Conservation (phyloP, 441 rosid species). For the Jatropha podagrica region DNA sequence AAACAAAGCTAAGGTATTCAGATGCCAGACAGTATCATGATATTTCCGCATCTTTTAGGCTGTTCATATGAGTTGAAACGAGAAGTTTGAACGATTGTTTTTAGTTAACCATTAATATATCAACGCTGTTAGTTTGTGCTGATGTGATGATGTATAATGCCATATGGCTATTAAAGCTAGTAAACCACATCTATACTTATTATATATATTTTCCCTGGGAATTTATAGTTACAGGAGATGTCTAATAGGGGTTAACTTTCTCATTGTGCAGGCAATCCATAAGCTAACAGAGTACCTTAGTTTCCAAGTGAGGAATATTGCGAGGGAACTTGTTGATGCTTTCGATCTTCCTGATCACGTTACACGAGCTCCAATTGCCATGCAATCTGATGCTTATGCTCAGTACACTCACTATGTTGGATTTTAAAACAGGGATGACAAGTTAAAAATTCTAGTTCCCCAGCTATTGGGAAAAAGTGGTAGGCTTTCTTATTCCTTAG, state of each 20-base stretch:
- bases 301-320: constrained; percentile 85
- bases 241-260: neutral
- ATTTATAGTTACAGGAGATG: neutral
- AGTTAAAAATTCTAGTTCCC: neutral
- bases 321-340: constrained; percentile 76
- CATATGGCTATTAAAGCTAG: no score
- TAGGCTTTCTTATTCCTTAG: neutral
- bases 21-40: neutral
- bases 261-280: constrained; percentile 72
- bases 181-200: no score
- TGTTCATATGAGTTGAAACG: neutral
- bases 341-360: constrained; percentile 80
- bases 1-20: constrained; percentile 94
- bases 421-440: constrained; percentile 34
- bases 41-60: neutral
- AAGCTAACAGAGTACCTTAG: constrained; percentile 78
- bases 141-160: no score
- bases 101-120: no score
- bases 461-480: neutral
- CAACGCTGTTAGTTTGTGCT: no score
- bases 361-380: constrained; percentile 91
- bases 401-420: constrained; percentile 86
- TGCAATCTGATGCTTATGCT: constrained; percentile 86
- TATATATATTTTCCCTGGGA: no score
- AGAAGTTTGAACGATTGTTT: neutral